Evolutionary conservation across 2,329 filamentous ascomycete genomes (phyloP).

Genomic region (Teratosphaeria gauchensis): DNA sequence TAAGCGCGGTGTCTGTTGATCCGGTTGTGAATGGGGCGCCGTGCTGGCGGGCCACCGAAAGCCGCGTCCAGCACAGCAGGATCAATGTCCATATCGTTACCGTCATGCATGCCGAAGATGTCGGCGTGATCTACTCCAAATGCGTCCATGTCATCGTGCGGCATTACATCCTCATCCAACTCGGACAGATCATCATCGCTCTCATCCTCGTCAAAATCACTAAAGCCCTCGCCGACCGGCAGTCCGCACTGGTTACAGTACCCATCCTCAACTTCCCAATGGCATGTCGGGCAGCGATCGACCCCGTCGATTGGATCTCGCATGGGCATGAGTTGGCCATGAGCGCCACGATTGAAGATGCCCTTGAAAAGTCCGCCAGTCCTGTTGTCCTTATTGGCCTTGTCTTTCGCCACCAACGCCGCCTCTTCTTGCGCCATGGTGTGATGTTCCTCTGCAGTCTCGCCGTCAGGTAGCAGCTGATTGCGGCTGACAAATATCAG

Average conservation of each 20-base stretch:
- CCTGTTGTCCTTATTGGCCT: conserved; percentile 38
- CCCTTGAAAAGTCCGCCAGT: conserved; percentile 56
- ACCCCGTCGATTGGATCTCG: conserved; percentile 52
- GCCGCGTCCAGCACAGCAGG: conserved; percentile 1
- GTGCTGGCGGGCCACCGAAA: not conserved
- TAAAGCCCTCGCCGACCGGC: conserved; percentile 40
- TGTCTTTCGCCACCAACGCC: conserved; percentile 50
- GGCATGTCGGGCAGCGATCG: conserved; percentile 52
- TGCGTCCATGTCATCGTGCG: conserved; percentile 7
- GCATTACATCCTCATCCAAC: conserved; percentile 10
- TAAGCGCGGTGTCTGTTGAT: not conserved
- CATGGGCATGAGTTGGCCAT: conserved; percentile 29
- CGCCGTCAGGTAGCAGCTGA: conserved; percentile 53
- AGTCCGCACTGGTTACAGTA: conserved; percentile 45
- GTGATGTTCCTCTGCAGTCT: conserved; percentile 53
- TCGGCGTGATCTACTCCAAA: conserved; percentile 14
- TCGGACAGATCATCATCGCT: conserved; percentile 19
- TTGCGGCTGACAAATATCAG: conserved; percentile 50
- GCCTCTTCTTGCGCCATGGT: conserved; percentile 51
- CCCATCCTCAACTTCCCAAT: conserved; percentile 55
- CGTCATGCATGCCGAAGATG: conserved; percentile 10
- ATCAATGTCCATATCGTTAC: conserved; percentile 3
- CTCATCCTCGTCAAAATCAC: conserved; percentile 34
- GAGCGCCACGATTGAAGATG: conserved; percentile 36
- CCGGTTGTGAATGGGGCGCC: not conserved